Evolutionary conservation across 441 rosid genomes (phyloP), one percentile per base, ranked within the genome.

Genomic region (Syzygium syzygioides): DNA sequence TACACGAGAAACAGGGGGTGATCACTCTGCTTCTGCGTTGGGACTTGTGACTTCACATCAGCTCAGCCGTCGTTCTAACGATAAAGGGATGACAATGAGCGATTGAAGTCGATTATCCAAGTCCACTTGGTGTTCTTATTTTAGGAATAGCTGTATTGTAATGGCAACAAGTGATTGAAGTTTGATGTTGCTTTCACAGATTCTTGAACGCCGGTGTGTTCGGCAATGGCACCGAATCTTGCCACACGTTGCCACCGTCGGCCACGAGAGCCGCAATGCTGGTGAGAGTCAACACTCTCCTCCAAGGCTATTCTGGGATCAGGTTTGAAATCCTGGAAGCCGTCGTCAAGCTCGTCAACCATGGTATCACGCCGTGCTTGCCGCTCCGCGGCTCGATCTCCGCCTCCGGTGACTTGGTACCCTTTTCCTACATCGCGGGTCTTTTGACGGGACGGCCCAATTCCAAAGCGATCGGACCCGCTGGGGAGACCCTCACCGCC

Each of bases 241-340:
- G 90, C 86, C 93, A 93, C 87, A 92, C 91, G 14, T 50, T 95
- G 89, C 92, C 95, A 4, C 94, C 90, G 34, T 80, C 92, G 14
- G 76, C 93, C 28, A 93, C 95, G 7, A 92, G 93, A 88, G 96
- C 96, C 0, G 95, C 95, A 25, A 94, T 94, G 95, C 89, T 94
- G 54, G 94, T 94, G 28, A 92, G 96, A 85, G 89, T 93, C 89
- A 94, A 94, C 91, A 92, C 96, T 83, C 95, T 94, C 60, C 94
- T 94, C 88, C 96, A 94, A 87, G 96, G 96, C 55, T 94, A 94
- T 89, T 94, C 96, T 1, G 95, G 95, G 32, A 94, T 94, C 85
- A 90, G 95, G 30, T 93, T 93, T 10, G 94, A 93, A 86, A 91
- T 94, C 52, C 93, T 94, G 13, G 95, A 93, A 89, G 94, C 94